These are phyloP conservation scores for Neurospora sp. DNA, from an alignment of 495 filamentous ascomycete genomes.

Conservation along the genomic window DNA sequence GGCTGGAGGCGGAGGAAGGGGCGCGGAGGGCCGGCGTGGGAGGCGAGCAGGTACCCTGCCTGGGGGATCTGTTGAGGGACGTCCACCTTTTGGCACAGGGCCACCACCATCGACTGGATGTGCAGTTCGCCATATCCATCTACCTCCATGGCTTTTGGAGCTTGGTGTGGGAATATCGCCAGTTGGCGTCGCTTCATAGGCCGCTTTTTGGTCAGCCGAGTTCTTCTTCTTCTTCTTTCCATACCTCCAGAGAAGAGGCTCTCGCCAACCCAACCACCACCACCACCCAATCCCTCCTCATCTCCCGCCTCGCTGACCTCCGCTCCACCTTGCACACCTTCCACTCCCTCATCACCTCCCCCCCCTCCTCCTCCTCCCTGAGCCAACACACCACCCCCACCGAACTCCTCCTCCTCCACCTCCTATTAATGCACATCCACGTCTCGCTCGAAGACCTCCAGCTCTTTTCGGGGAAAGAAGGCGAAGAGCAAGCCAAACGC, in stretches of 20 bases:
- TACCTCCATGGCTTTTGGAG: slow-evolving; percentile 49
- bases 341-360: slow-evolving; percentile 13
- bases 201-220: not conserved
- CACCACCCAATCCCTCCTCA: slow-evolving; percentile 23
- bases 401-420: slow-evolving; percentile 49
- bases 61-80: slow-evolving; percentile 43
- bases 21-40: too few relatives aligned
- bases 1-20: slow-evolving; percentile 16
- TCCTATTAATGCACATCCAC: slow-evolving; percentile 49
- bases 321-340: slow-evolving; percentile 21
- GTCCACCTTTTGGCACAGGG: slow-evolving; percentile 29
- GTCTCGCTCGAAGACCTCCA: slow-evolving; percentile 56
- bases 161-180: slow-evolving; percentile 49
- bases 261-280: not conserved
- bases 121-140: slow-evolving; percentile 38
- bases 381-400: slow-evolving; percentile 50
- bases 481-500: slow-evolving; percentile 47
- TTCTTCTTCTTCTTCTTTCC: not conserved
- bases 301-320: slow-evolving; percentile 44
- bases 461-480: slow-evolving; percentile 52
- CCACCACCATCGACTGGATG: slow-evolving; percentile 36
- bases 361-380: slow-evolving; percentile 30
- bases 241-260: not conserved
- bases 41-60: slow-evolving; percentile 30
- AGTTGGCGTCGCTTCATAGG: slow-evolving; percentile 39